Conservation (phyloP, 495 filamentous ascomycete species). For the Xanthoparmelia taractica region DNA sequence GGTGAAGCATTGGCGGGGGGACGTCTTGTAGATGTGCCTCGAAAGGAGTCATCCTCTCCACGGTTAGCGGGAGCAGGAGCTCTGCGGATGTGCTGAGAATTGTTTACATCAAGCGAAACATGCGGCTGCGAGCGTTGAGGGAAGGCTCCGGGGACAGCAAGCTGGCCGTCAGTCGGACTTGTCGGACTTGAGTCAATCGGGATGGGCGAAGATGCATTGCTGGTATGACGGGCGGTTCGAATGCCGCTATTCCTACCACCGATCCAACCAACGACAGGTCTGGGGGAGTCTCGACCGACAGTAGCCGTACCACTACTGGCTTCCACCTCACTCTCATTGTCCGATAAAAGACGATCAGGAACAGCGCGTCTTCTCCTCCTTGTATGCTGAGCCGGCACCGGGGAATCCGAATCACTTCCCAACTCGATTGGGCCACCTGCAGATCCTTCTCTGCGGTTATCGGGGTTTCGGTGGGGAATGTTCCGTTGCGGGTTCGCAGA, state of each 20-base stretch:
- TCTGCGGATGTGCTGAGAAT: background rate
- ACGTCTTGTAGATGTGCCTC: background rate
- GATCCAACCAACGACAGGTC: background rate
- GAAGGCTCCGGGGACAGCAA: background rate
- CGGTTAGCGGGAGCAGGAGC: background rate
- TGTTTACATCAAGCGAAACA: background rate
- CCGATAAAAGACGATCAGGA: conserved; percentile 4
- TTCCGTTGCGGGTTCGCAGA: background rate
- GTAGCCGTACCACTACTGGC: conserved; percentile 18
- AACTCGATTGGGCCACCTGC: conserved; percentile 12
- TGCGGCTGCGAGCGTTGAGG: background rate
- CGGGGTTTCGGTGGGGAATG: conserved; percentile 1
- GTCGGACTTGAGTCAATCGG: conserved; percentile 17
- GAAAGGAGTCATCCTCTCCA: conserved; percentile 1
- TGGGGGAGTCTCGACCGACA: conserved; percentile 12
- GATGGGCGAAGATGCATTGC: conserved; percentile 14
- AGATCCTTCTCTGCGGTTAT: background rate
- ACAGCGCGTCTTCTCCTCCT: conserved; percentile 17
- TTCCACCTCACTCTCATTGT: conserved; percentile 14
- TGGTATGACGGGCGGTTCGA: background rate
- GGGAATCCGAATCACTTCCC: conserved; percentile 22
- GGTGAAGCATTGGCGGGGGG: background rate
- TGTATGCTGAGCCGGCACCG: conserved; percentile 7
- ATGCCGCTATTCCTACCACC: background rate
- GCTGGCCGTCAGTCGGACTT: background rate